phyloP scores from a whole-genome alignment of 2,329 filamentous ascomycete genomes.

The Immersiporthe knoxdaviesiana region DNA sequence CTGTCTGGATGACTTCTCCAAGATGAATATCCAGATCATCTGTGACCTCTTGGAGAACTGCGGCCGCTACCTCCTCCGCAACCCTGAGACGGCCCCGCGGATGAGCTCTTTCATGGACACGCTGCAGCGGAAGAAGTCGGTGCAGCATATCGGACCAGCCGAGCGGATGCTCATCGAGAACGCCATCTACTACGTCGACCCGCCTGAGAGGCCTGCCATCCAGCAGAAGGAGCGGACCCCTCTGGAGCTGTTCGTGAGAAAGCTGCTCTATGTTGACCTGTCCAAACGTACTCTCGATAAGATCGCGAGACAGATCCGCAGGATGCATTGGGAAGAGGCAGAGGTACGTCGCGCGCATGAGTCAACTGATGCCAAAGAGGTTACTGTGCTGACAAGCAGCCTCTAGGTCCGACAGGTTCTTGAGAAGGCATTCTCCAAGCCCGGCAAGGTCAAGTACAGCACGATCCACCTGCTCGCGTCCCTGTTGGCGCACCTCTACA shows the following conservation, averaged over 20 bases:
- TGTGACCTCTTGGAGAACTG: slow-evolving; percentile 96
- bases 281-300: slow-evolving; percentile 94
- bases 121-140: slow-evolving; percentile 91
- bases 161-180: slow-evolving; percentile 99
- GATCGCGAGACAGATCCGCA: slow-evolving; percentile 89
- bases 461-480: slow-evolving; percentile 94
- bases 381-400: background rate
- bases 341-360: slow-evolving; percentile 63
- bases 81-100: slow-evolving; percentile 86
- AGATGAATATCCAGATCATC: slow-evolving; percentile 99
- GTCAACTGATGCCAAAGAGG: slow-evolving; percentile 29
- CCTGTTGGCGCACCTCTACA: slow-evolving; percentile 82
- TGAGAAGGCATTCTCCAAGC: slow-evolving; percentile 92
- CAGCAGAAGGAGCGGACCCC: slow-evolving; percentile 96
- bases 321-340: slow-evolving; percentile 94
- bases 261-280: slow-evolving; percentile 90
- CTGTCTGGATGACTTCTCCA: slow-evolving; percentile 93
- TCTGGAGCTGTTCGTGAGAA: slow-evolving; percentile 89
- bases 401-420: slow-evolving; percentile 57
- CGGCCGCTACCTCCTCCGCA: slow-evolving; percentile 89
- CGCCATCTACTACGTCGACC: slow-evolving; percentile 96
- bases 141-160: slow-evolving; percentile 91
- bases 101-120: slow-evolving; percentile 96
- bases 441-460: slow-evolving; percentile 95
- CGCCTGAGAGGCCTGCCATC: slow-evolving; percentile 89